phyloP scores from a whole-genome alignment of 805 yeast genomes.

The Sugiyamaella chiloensis region DNA sequence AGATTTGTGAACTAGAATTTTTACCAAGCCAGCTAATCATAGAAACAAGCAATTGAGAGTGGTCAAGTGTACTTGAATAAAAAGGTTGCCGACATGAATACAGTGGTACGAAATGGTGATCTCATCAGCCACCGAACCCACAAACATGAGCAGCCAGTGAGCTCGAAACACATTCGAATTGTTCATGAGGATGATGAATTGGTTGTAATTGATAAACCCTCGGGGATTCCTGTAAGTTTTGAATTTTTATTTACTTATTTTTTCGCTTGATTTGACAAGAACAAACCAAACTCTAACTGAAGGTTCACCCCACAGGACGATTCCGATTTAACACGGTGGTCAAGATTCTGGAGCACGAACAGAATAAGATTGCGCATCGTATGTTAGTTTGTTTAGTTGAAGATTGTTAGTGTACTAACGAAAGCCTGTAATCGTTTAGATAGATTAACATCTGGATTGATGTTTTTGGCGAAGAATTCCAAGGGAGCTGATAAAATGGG shows the following conservation, averaged over 20 bases:
- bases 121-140: slow-evolving; percentile 78
- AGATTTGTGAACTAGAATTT: not conserved
- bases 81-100: slow-evolving; percentile 57
- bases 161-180: slow-evolving; percentile 52
- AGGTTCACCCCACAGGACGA: slow-evolving; percentile 79
- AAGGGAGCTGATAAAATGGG: slow-evolving; percentile 75
- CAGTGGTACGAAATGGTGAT: slow-evolving; percentile 77
- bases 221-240: slow-evolving; percentile 82
- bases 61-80: slow-evolving; percentile 80
- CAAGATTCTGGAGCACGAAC: slow-evolving; percentile 69
- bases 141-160: slow-evolving; percentile 91
- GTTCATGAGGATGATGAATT: slow-evolving; percentile 76
- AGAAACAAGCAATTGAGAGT: slow-evolving; percentile 52
- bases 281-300: not conserved
- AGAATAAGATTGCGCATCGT: slow-evolving; percentile 62
- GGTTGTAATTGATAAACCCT: slow-evolving; percentile 87
- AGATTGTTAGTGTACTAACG: not conserved
- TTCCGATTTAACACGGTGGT: slow-evolving; percentile 81
- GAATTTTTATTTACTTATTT: not conserved
- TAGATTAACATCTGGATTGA: slow-evolving; percentile 84
- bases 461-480: slow-evolving; percentile 84
- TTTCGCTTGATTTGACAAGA: not conserved
- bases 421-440: slow-evolving; percentile 81
- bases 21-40: not conserved
- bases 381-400: slow-evolving; percentile 3